phyloP scores from a whole-genome alignment of 306 rosid genomes.

The Pterocarpus santalinus region DNA sequence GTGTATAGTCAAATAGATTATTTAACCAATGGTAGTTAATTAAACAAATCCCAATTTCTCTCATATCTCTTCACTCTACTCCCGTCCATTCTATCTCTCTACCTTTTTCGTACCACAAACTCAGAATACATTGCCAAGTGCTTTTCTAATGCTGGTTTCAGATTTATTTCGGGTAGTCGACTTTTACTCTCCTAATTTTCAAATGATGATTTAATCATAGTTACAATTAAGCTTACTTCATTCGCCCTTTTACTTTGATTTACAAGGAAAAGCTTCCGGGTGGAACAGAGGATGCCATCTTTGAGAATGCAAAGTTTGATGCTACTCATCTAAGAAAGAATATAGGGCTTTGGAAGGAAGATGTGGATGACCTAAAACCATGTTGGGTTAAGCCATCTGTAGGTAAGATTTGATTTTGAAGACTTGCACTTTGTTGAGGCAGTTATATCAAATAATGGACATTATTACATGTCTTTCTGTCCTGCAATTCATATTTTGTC shows the following conservation, averaged over 20 bases:
- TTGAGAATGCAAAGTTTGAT: slow-evolving; percentile 59
- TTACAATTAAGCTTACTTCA: background rate
- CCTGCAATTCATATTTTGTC: slow-evolving; percentile 26
- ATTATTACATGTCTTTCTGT: background rate
- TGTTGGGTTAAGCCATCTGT: slow-evolving; percentile 82
- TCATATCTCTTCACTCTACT: no score
- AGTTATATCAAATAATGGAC: background rate
- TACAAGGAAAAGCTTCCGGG: slow-evolving; percentile 82
- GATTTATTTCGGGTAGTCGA: slow-evolving; percentile 19
- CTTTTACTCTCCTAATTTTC: slow-evolving; percentile 3
- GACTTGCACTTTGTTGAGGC: slow-evolving; percentile 19
- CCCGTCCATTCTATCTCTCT: no score
- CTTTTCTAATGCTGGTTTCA: slow-evolving; percentile 2
- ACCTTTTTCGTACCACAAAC: no score
- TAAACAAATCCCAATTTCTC: no score
- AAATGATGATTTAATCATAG: background rate
- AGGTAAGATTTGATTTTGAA: slow-evolving; percentile 58
- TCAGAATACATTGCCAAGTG: background rate
- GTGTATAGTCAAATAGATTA: no score
- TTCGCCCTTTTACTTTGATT: slow-evolving; percentile 20
- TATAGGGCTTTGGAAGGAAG: slow-evolving; percentile 72
- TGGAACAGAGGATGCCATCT: slow-evolving; percentile 56
- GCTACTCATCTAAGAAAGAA: slow-evolving; percentile 58
- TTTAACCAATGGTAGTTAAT: no score
- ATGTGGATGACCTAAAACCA: slow-evolving; percentile 68